Evolutionary conservation across 306 rosid genomes (phyloP).

Genomic region (Cicer yamashitae): DNA sequence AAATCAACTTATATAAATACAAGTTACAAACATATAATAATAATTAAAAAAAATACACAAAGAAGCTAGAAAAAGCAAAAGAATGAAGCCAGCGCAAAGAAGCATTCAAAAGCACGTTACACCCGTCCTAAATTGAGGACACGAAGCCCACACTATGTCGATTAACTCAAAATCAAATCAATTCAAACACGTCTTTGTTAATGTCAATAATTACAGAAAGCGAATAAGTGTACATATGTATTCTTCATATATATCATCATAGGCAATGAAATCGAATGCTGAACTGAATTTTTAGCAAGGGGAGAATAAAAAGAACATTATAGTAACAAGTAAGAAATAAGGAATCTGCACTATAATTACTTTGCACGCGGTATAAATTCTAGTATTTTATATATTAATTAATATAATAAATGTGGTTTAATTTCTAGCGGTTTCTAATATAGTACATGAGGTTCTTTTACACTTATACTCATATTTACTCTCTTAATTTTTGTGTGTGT

Average conservation of each 20-base stretch:
- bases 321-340: no score
- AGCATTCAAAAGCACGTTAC: slow-evolving; percentile 13
- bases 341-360: not conserved
- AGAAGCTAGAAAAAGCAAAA: not conserved
- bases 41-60: not conserved
- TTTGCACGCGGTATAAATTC: not conserved
- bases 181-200: no score
- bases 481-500: not conserved
- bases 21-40: not conserved
- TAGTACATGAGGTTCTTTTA: not conserved
- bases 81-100: slow-evolving; percentile 1
- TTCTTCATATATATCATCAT: not conserved
- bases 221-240: not conserved
- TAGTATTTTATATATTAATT: not conserved
- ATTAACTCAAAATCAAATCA: no score
- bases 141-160: not conserved
- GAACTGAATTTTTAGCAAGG: no score
- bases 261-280: not conserved
- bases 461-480: not conserved
- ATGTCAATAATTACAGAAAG: no score
- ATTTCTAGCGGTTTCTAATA: not conserved
- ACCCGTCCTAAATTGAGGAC: not conserved
- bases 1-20: not conserved
- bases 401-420: not conserved
- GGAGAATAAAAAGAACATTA: no score